Conservation (phyloP, 129 eudicot genomes). For the Centaurea solstitialis region DNA sequence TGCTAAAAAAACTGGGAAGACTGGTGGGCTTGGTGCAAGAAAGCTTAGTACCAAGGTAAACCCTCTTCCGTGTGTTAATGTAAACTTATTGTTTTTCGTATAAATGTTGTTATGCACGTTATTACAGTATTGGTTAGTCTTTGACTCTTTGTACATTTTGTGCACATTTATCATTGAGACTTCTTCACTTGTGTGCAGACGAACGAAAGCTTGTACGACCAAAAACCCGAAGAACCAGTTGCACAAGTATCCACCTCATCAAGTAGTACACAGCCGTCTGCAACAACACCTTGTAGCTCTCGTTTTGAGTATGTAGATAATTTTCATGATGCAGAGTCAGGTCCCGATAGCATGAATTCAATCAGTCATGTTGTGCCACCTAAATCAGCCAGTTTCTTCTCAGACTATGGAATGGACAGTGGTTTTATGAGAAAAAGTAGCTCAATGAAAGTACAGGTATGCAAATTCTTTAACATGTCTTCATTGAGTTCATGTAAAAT, state of each 20-base stretch:
- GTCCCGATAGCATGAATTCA: constrained; percentile 57
- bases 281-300: constrained; percentile 52
- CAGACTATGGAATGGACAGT: constrained; percentile 83
- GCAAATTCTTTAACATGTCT: background rate
- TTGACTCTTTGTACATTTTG: background rate
- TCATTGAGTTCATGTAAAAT: background rate
- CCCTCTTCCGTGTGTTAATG: background rate
- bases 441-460: constrained; percentile 61
- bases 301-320: constrained; percentile 79
- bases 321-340: constrained; percentile 47
- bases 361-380: constrained; percentile 71
- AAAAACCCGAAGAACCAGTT: constrained; percentile 84
- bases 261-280: constrained; percentile 37
- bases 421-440: constrained; percentile 59
- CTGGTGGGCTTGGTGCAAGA: constrained; percentile 85
- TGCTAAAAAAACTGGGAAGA: constrained; percentile 70
- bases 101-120: background rate
- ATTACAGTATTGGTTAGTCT: background rate
- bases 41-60: constrained; percentile 75
- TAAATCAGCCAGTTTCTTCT: constrained; percentile 67
- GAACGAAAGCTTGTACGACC: constrained; percentile 79
- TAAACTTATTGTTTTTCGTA: background rate
- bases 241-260: constrained; percentile 59
- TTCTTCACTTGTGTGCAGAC: constrained; percentile 41
- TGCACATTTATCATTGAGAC: background rate